Base-by-base conservation (phyloP, 2,329 filamentous ascomycete genomes). In the Sporothrix schenckii region DNA sequence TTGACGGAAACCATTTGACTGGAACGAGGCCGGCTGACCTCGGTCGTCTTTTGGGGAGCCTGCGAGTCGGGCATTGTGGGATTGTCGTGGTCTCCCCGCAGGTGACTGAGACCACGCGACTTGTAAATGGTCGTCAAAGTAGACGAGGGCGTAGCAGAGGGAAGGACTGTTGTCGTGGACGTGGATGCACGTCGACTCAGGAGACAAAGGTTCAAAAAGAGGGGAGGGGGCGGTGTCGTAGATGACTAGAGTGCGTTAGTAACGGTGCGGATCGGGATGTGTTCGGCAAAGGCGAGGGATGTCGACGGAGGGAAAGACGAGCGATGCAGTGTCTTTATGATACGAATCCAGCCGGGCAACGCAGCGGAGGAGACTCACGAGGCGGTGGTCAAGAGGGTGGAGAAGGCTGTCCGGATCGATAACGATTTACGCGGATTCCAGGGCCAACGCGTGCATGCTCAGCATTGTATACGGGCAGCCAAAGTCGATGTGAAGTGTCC, bases 1-100 rank as follows among this genome's bases (percentile, higher is more conserved):
- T 76, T 78, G 72, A 80, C 75, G 5, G 77, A 79, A 21, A 80
- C 75, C 60, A 75, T 76, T 63, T 80, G 79, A 69, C 76, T 78
- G 2, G 79, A 79, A 49, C 77, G 75, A 30, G 78, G 78, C 19
- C 78, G 77, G 56, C 74, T 74, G 68, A 74, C 73, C 66, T 80
- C 78, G 65, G 77, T 77, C 58, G 73, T 75, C 73, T 74, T 76
- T 52, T 74, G 73, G 30, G 72, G 70, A n/a, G 72, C n/a, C 14
- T 72, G 63, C n/a, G 73, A 71, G 11, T 72, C 70, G 34, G 58
- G 70, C 73, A 74, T 75, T 3, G 4, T 72, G 19, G n/a, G 16
- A 19, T 47, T 63, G 10, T 63, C 44, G 63, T 39, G 63, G 19
- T 52, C 27, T 11, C 47, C 47, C 24, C 14, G 63, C 63, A 66